phyloP scores from a whole-genome alignment of 2,329 filamentous ascomycete genomes.

The Neopestalotiopsis sp. region DNA sequence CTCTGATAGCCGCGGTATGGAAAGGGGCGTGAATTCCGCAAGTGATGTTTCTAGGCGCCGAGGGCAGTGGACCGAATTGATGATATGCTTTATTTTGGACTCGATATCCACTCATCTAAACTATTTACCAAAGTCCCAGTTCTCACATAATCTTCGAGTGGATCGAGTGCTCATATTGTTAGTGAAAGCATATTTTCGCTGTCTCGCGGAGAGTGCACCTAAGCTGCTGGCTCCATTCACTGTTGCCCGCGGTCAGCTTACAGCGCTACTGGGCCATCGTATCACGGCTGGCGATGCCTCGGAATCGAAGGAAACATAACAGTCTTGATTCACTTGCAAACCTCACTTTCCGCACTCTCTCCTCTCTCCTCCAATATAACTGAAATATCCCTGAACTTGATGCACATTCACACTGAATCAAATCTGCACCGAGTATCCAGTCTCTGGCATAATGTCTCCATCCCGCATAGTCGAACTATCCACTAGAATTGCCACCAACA shows the following conservation, averaged over 20 bases:
- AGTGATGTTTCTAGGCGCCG: no score
- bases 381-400: no score
- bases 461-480: not conserved
- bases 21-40: not conserved
- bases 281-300: no score
- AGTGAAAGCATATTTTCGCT: not conserved
- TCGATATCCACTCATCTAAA: no score
- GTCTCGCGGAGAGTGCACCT: not conserved
- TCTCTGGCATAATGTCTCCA: not conserved
- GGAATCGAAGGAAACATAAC: not conserved
- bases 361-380: no score
- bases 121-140: not conserved
- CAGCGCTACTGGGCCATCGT: no score
- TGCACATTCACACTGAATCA: no score
- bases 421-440: no score
- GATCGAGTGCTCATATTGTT: not conserved
- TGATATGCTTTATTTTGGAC: no score
- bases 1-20: not conserved
- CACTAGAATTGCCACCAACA: constrained; percentile 24
- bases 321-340: no score
- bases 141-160: not conserved
- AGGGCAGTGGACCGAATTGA: no score
- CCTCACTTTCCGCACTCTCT: no score
- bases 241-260: not conserved
- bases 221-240: not conserved